Percentiles rank a stretch among this genome's conserved stretches.
Conservation (phyloP, 805 yeast genomes). For the Nakazawaea laoshanensis region DNA sequence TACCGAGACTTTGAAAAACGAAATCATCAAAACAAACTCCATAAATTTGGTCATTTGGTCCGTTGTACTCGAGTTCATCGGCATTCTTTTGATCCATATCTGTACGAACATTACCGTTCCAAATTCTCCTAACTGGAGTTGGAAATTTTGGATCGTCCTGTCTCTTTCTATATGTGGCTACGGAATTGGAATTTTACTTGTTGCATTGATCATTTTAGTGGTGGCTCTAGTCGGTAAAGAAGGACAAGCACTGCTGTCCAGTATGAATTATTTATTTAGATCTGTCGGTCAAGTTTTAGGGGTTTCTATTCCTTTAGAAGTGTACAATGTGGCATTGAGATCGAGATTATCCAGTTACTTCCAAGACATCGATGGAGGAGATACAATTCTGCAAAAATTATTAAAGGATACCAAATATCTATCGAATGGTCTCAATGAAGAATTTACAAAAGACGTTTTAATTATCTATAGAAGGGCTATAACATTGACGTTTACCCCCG, state of each 20-base stretch:
- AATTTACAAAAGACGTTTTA: constrained; percentile 19
- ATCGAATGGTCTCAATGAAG: constrained; percentile 20
- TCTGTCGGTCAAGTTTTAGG: constrained; percentile 40
- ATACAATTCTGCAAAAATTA: constrained; percentile 15
- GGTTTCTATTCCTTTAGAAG: constrained; percentile 30
- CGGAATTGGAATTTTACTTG: constrained; percentile 33
- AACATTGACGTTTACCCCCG: constrained; percentile 11
- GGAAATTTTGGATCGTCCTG: constrained; percentile 21
- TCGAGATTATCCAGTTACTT: constrained; percentile 22
- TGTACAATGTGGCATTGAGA: constrained; percentile 25
- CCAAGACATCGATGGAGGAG: constrained; percentile 16
- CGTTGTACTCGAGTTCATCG: constrained; percentile 1
- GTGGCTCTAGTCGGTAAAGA: constrained; percentile 34
- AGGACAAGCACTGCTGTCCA: constrained; percentile 39
- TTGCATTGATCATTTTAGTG: constrained; percentile 29
- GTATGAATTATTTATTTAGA: constrained; percentile 40
- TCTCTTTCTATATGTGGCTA: constrained; percentile 25
- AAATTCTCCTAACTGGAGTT: constrained; percentile 11
- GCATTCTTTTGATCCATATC: background rate
- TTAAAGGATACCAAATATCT: constrained; percentile 18
- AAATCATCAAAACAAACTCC: constrained; percentile 14
- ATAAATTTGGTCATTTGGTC: constrained; percentile 15
- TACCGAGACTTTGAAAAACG: constrained; percentile 5
- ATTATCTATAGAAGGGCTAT: constrained; percentile 20
- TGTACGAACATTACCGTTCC: background rate